phyloP scores from a whole-genome alignment of 352 stramenopile species.

The Phytophthora citrophthora region DNA sequence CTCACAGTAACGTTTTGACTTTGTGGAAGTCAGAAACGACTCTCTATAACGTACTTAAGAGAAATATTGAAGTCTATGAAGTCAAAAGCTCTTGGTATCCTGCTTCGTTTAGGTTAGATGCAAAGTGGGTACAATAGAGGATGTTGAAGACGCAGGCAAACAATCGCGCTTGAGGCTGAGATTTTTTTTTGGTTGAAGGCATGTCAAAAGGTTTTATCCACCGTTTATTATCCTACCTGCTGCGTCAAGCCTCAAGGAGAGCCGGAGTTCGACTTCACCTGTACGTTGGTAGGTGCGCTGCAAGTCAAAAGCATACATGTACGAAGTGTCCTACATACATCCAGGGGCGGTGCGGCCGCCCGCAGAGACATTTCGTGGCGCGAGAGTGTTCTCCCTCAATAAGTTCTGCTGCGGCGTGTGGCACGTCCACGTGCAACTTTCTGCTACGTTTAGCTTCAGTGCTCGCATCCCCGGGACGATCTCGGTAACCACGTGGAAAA shows the following conservation, averaged over 20 bases:
- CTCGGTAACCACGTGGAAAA: constrained; percentile 27
- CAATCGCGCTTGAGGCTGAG: constrained; percentile 13
- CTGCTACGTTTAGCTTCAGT: constrained; percentile 27
- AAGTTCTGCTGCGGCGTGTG: constrained; percentile 16
- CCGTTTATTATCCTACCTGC: not conserved
- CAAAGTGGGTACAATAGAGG: constrained; percentile 19
- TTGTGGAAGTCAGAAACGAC: not conserved
- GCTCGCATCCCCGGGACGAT: not conserved
- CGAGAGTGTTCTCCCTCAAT: not conserved
- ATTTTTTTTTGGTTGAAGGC: constrained; percentile 7
- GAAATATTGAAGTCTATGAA: not conserved
- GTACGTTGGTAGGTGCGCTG: constrained; percentile 16
- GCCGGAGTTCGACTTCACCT: constrained; percentile 3
- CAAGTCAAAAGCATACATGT: constrained; percentile 18
- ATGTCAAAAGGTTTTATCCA: too few relatives aligned
- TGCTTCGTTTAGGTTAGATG: constrained; percentile 12
- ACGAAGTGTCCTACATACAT: not conserved
- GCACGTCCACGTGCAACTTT: constrained; percentile 1
- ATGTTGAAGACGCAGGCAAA: constrained; percentile 27
- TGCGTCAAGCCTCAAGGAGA: constrained; percentile 2
- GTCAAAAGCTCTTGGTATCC: not conserved
- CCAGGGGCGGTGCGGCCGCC: not conserved
- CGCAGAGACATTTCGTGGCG: constrained; percentile 17
- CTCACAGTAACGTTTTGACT: not conserved
- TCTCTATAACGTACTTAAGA: not conserved